Evolutionary conservation across 1,139 yeast genomes (phyloP), one percentile per base, ranked within the genome.

Genomic region (Arxiozyma telluris): DNA sequence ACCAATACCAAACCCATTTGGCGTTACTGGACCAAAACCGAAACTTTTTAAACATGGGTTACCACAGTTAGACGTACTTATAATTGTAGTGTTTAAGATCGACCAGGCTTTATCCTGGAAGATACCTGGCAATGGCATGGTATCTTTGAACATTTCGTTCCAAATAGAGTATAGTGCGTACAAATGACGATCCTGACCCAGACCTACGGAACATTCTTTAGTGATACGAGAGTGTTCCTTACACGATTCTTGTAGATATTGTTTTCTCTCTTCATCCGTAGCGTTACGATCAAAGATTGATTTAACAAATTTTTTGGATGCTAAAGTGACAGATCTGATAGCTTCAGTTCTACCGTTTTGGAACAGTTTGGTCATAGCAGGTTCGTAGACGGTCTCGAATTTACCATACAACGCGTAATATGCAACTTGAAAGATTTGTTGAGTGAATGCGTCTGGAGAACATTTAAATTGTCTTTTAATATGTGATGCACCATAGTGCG

Each of bases 311-410:
- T 80, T 76, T 65, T 86, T 87, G 1, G 95, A 86, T 65, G 88
- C 90, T 59, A 80, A 77, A 15, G 94, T 82, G 1, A 89, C 96
- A 0, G 95, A 80, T 62, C 96, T 77, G 53, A 90, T 82, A 4
- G 96, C 96, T 70, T 90, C 97, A 0, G 97, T 90, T 67, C 97
- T 79, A 18, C 96, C 97, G 67, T 90, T 96, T 60, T 84, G 78
- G 66, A 83, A 90, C 56, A 76, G 76, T 69, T 90, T 90, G 1
- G 96, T 90, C 97, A 90, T 90, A 15, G 96, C 96, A 3, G 97
- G 97, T 71, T 90, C 97, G 69, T 90, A 90, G 17, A 96, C 88
- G 62, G 95, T 87, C 68, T 89, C 97, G 46, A 89, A 94, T 65
- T 87, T 87, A 49, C 97, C 97, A 67, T 90, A 90, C 52, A 90